Conservation (phyloP, 177 flowering plant genomes). For the Vitis hybrid region DNA sequence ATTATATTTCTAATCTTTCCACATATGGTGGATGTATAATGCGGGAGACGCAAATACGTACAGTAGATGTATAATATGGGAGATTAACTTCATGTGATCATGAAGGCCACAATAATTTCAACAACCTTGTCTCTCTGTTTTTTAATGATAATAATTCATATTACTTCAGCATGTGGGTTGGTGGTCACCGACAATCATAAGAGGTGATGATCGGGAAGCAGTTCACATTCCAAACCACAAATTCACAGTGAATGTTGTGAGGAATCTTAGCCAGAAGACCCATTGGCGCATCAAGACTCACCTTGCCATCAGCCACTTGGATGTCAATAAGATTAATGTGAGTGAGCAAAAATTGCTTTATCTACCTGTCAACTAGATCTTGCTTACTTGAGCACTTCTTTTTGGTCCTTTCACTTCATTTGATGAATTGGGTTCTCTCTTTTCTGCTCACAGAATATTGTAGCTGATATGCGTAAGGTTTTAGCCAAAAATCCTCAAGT, state of each 20-base stretch:
- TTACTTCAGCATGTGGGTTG: slow-evolving; percentile 85
- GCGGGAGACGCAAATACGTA: no score
- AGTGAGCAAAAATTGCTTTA: slow-evolving; percentile 24
- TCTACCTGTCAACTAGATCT: slow-evolving; percentile 4
- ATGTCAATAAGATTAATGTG: slow-evolving; percentile 83
- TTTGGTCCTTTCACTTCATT: neutral
- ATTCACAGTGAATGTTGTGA: slow-evolving; percentile 83
- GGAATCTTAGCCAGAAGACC: slow-evolving; percentile 90
- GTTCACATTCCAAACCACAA: slow-evolving; percentile 93
- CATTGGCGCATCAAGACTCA: slow-evolving; percentile 97
- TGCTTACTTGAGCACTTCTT: neutral
- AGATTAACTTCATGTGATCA: no score
- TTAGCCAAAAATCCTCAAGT: slow-evolving; percentile 96
- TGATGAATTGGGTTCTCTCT: neutral
- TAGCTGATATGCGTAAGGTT: slow-evolving; percentile 96
- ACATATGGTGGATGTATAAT: no score
- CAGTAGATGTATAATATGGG: no score
- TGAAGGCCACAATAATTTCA: neutral
- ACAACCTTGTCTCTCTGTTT: neutral
- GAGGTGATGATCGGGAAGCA: slow-evolving; percentile 98
- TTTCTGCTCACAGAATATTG: slow-evolving; percentile 59
- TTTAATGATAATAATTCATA: neutral
- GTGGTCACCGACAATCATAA: slow-evolving; percentile 95
- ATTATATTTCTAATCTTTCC: no score
- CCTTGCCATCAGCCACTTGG: slow-evolving; percentile 91